These are phyloP conservation scores for Cymbidium sinense DNA, from an alignment of 106 monocot genomes.

Conservation along the genomic window DNA sequence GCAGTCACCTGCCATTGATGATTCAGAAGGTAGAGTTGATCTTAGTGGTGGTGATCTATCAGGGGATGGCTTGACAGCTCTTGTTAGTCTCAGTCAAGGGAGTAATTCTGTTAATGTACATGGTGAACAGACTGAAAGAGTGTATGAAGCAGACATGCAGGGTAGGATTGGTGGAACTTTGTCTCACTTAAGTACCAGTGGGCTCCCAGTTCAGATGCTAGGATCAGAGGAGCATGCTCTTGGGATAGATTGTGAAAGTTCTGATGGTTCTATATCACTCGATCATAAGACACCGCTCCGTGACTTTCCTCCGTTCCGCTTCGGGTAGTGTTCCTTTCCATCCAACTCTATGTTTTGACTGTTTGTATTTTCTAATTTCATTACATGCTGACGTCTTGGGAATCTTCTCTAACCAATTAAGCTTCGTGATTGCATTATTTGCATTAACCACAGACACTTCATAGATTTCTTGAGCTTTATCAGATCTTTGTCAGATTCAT, in stretches of 20 bases:
- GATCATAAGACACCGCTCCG: slow-evolving; percentile 87
- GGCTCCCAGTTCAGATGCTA: slow-evolving; percentile 56
- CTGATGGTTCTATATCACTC: slow-evolving; percentile 68
- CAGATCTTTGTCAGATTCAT: not conserved
- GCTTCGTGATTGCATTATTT: not conserved
- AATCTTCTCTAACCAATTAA: not conserved
- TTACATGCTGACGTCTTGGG: not conserved
- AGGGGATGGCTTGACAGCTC: slow-evolving; percentile 88
- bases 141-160: slow-evolving; percentile 39
- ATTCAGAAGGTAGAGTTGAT: slow-evolving; percentile 77
- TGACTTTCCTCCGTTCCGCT: slow-evolving; percentile 89
- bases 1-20: slow-evolving; percentile 71
- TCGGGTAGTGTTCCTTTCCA: slow-evolving; percentile 48
- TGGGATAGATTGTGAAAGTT: slow-evolving; percentile 63
- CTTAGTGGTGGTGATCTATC: slow-evolving; percentile 57
- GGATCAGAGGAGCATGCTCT: slow-evolving; percentile 52
- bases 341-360: not conserved
- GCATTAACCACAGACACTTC: not conserved
- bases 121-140: slow-evolving; percentile 53
- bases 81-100: slow-evolving; percentile 78
- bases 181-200: slow-evolving; percentile 35
- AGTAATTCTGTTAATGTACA: slow-evolving; percentile 44
- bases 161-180: slow-evolving; percentile 23
- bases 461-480: not conserved
- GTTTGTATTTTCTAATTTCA: not conserved